These are phyloP conservation scores for Amanita thiersii DNA, from an alignment of 768 basidiomycete genomes.

Conservation along the genomic window DNA sequence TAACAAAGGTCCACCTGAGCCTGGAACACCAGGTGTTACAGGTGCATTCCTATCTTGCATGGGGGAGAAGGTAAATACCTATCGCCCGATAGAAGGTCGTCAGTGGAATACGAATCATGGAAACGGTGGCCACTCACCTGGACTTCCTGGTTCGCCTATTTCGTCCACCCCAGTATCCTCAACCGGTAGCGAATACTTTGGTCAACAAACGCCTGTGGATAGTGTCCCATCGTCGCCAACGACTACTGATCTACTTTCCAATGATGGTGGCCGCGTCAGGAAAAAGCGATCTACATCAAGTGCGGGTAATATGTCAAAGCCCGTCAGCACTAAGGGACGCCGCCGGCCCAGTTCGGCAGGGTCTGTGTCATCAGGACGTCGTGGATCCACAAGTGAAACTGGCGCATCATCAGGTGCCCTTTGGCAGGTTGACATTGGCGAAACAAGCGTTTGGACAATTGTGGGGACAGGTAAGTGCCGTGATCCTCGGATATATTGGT, in stretches of 20 bases:
- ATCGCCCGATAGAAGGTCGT: conserved; percentile 76
- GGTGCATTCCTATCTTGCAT: conserved; percentile 87
- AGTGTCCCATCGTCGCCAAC: conserved; percentile 69
- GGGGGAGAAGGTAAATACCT: conserved; percentile 91
- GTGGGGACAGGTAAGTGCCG: conserved; percentile 73
- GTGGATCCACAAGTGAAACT: conserved; percentile 58
- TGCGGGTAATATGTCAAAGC: conserved; percentile 49
- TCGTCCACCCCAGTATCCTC: conserved; percentile 54
- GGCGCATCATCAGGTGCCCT: conserved; percentile 71
- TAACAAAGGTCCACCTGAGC: conserved; percentile 59
- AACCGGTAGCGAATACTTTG: conserved; percentile 60
- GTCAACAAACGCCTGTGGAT: conserved; percentile 34
- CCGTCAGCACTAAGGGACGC: conserved; percentile 43
- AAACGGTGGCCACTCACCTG: conserved; percentile 44
- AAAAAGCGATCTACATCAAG: conserved; percentile 78
- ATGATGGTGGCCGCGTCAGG: conserved; percentile 81
- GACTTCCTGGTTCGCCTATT: conserved; percentile 62
- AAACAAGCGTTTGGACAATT: conserved; percentile 92
- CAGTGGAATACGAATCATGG: conserved; percentile 54
- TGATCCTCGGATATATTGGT: neutral
- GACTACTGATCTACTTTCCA: conserved; percentile 53
- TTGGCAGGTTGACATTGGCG: conserved; percentile 88
- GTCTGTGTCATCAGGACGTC: conserved; percentile 57
- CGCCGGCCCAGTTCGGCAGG: conserved; percentile 74
- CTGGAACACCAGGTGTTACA: conserved; percentile 68